Conservation (phyloP, 805 yeast genomes). For the Lipomyces sp. region DNA sequence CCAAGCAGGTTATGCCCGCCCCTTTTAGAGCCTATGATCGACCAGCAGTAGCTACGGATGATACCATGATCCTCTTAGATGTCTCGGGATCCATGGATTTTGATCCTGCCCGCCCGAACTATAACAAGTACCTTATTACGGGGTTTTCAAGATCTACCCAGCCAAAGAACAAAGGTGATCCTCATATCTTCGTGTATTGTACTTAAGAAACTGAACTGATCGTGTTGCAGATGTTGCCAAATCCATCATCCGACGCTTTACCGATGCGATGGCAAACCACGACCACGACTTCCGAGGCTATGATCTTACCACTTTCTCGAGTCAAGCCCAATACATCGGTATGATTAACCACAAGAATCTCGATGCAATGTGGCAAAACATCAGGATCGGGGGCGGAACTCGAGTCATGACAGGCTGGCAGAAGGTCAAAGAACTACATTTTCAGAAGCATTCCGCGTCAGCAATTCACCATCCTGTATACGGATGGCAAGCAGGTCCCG, state of each 20-base stretch:
- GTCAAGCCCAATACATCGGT: slow-evolving; percentile 1
- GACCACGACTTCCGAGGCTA: neutral
- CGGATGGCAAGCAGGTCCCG: slow-evolving; percentile 8
- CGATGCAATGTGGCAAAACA: slow-evolving; percentile 7
- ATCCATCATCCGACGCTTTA: neutral
- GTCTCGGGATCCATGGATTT: slow-evolving; percentile 10
- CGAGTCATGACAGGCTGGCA: slow-evolving; percentile 12
- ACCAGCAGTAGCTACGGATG: neutral
- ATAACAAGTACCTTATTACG: slow-evolving; percentile 1
- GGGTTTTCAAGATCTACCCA: neutral
- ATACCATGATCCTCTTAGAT: slow-evolving; percentile 6
- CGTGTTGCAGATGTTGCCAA: slow-evolving; percentile 1
- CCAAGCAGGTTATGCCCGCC: neutral
- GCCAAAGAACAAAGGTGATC: slow-evolving; percentile 1
- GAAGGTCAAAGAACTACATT: slow-evolving; percentile 1
- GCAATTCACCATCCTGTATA: slow-evolving; percentile 6
- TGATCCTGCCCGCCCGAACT: slow-evolving; percentile 5
- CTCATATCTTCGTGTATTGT: neutral
- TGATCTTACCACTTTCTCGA: slow-evolving; percentile 3
- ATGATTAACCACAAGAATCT: neutral
- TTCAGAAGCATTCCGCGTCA: slow-evolving; percentile 1
- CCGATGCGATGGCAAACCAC: neutral
- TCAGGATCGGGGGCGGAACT: slow-evolving; percentile 8
- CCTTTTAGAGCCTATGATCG: neutral
- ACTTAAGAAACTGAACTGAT: neutral